Conservation (phyloP, 2,329 filamentous ascomycete species). For the Fusarium sp. region DNA sequence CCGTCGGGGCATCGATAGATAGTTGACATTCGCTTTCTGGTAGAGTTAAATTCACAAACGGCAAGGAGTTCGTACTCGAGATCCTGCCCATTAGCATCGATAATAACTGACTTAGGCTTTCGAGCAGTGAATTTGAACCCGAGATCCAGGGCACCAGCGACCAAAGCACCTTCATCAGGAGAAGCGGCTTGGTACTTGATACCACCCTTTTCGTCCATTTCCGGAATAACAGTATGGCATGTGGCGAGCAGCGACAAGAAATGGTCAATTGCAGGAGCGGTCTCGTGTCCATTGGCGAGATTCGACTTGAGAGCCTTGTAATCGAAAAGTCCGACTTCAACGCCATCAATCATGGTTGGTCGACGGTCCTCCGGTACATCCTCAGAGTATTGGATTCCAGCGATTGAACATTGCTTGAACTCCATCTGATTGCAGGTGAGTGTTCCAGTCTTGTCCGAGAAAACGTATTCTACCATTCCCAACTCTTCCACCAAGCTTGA, state of each 20-base stretch:
- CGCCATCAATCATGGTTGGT: constrained; percentile 80
- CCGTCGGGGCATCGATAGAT: constrained; percentile 97
- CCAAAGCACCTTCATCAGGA: constrained; percentile 95
- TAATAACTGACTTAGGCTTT: constrained; percentile 88
- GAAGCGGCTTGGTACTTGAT: constrained; percentile 99
- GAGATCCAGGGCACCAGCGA: constrained; percentile 86
- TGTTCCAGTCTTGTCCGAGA: constrained; percentile 97
- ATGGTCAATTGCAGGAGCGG: constrained; percentile 72
- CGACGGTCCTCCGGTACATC: constrained; percentile 91
- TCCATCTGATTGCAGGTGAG: constrained; percentile 99
- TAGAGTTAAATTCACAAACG: constrained; percentile 98
- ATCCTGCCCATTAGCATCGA: constrained; percentile 77
- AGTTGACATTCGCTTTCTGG: constrained; percentile 94
- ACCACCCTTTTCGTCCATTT: constrained; percentile 79
- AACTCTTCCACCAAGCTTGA: constrained; percentile 97
- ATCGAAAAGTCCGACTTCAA: constrained; percentile 83
- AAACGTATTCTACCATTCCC: constrained; percentile 98
- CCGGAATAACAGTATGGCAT: constrained; percentile 97
- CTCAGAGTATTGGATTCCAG: constrained; percentile 92
- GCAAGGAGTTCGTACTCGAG: constrained; percentile 90
- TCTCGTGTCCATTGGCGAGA: constrained; percentile 65
- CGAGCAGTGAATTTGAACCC: constrained; percentile 93
- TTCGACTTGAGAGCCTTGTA: constrained; percentile 82
- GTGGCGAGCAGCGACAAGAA: constrained; percentile 89
- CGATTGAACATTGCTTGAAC: constrained; percentile 94